A percentile compares a stretch with the other conserved stretches of the same genome.
Conservation (phyloP, 108 stramenopile species). For the Seminavis robusta region DNA sequence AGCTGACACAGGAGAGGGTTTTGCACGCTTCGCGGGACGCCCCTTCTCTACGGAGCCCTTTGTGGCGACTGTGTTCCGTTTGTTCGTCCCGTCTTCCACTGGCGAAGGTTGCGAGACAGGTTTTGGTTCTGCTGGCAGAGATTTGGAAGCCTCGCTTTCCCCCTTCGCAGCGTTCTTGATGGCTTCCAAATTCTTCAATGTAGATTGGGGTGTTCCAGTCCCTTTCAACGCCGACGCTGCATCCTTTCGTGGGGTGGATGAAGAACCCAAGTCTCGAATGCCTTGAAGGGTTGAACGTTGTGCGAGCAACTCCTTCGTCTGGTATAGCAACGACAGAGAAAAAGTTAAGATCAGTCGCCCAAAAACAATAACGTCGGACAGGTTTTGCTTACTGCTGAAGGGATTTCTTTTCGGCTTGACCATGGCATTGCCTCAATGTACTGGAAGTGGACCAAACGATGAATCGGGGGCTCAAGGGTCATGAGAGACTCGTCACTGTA, state of each 20-base stretch:
- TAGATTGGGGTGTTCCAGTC: no score
- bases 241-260: no score
- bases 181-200: no score
- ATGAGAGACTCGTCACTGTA: neutral
- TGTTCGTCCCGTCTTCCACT: constrained; percentile 12
- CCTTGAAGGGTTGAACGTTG: constrained; percentile 54
- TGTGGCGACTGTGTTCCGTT: neutral
- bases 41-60: neutral
- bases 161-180: no score
- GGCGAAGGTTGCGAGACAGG: no score
- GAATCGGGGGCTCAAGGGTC: constrained; percentile 67
- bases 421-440: constrained; percentile 6
- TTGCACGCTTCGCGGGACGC: no score
- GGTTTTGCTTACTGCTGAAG: constrained; percentile 21
- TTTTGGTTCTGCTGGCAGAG: no score
- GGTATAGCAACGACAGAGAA: constrained; percentile 12
- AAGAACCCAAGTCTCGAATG: constrained; percentile 46
- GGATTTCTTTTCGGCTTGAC: constrained; percentile 18
- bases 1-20: constrained; percentile 3
- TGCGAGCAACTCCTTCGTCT: constrained; percentile 65
- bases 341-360: no score
- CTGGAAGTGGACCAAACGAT: constrained; percentile 48
- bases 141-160: no score
- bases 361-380: neutral
- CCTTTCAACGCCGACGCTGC: no score